Conservation (phyloP, 2,329 filamentous ascomycete genomes). For the Cladobotryum protrusum region DNA sequence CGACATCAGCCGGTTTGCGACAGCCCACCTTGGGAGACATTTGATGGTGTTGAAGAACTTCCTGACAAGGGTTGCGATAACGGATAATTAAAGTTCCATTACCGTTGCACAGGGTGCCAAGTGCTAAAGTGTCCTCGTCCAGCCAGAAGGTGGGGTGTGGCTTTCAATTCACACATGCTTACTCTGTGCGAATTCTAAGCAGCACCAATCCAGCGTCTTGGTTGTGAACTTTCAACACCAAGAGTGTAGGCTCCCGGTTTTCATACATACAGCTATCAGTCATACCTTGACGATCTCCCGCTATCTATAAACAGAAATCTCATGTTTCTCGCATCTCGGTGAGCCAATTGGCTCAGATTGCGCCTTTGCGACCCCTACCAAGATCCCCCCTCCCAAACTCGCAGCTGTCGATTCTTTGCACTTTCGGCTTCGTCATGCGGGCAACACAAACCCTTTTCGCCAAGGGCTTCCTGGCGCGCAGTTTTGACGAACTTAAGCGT, state of each 20-base stretch:
- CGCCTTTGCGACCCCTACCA: too few relatives aligned
- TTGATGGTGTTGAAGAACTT: conserved; percentile 6
- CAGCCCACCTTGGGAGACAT: neutral
- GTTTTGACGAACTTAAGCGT: conserved; percentile 54
- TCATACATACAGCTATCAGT: neutral
- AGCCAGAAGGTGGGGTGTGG: neutral
- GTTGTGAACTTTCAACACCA: neutral
- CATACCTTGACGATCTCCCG: neutral
- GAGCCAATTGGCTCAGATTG: conserved; percentile 23
- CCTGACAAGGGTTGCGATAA: neutral
- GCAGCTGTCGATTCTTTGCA: neutral
- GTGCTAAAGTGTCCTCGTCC: neutral
- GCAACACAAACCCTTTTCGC: conserved; percentile 36
- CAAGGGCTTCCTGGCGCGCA: conserved; percentile 53
- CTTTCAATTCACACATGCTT: too few relatives aligned
- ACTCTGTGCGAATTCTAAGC: neutral
- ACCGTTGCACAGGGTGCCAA: neutral
- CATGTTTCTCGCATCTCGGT: conserved; percentile 20
- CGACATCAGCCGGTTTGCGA: neutral
- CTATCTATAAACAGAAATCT: neutral
- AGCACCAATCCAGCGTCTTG: neutral
- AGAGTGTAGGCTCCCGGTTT: neutral
- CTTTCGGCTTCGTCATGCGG: conserved; percentile 35
- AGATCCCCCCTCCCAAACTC: neutral
- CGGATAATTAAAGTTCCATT: conserved; percentile 12